Evolutionary conservation across 2,329 filamentous ascomycete species (phyloP), one percentile per base, ranked within the genome.

Genomic region (Penicillium concentricum): DNA sequence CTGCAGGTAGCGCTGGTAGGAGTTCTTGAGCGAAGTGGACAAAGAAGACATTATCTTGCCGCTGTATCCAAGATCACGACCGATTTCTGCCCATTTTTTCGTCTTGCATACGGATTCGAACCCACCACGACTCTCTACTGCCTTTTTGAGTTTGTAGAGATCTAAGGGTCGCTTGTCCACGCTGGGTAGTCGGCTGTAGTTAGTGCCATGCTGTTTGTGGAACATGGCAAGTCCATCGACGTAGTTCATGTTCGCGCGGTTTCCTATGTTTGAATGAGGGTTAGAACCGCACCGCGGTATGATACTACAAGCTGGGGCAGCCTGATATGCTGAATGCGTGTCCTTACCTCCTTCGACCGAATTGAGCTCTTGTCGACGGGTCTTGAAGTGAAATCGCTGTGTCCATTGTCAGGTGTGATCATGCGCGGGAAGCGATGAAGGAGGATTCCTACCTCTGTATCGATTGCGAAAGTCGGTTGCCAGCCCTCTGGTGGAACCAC

Each of bases 41-140:
- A 99, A 79, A 9, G 94, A 97, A 2, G 93, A 97, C 94, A 99
- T 99, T 61, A 99, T 99, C 79, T 99, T 99, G 71, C 94, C 94
- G 71, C 93, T 97, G 76, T 99, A 99, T 53, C 94, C 94, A 46
- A 99, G 79, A 72, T 97, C 94, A 69, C 94, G 87, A 34, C 94
- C 94, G 66, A 99, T 97, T 74, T 99, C 94, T 16, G 94, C 94
- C 94, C 94, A 99, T 78, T 97, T 97, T 78, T 99, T 99, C 54
- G 88, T 83, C 76, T 96, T 97, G 82, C 94, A 99, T 43, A 99
- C 94, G 70, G 90, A 90, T 54, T 97, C 92, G 67, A 99, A 99
- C 3, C 94, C 94, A 45, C 94, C 94, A 60, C 94, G 87, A 30
- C 91, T 88, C 72, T 97, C 94, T 35, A 99, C 94, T 0, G 93